phyloP scores from a whole-genome alignment of 2,329 filamentous ascomycete species.

The Piedraia hortae region DNA sequence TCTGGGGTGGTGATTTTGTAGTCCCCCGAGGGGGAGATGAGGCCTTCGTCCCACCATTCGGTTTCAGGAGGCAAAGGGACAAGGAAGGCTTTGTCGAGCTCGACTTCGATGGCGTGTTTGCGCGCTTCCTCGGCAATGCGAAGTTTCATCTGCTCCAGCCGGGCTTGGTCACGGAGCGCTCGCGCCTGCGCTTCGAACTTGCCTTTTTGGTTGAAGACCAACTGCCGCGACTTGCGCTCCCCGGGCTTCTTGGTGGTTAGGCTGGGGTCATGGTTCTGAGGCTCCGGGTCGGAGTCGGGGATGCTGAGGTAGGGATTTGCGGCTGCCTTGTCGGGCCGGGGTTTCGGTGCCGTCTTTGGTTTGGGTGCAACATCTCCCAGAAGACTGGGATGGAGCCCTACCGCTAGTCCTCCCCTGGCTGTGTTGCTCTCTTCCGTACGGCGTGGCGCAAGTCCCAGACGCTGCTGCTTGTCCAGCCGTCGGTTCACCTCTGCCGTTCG shows the following conservation, averaged over 20 bases:
- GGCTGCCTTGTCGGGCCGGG: conserved; percentile 27
- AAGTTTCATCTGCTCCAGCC: conserved; percentile 82
- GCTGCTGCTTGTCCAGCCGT: not conserved
- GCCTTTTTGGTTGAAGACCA: conserved; percentile 82
- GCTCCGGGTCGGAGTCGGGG: conserved; percentile 12
- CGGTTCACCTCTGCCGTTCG: conserved; percentile 6
- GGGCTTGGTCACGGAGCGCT: conserved; percentile 61
- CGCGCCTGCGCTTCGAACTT: conserved; percentile 93
- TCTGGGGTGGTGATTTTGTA: conserved; percentile 47
- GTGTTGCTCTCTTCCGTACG: conserved; percentile 21
- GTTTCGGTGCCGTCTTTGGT: conserved; percentile 20
- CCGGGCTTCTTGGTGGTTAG: conserved; percentile 39
- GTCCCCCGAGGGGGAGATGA: conserved; percentile 32
- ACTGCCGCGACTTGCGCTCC: conserved; percentile 44
- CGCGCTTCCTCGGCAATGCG: conserved; percentile 66
- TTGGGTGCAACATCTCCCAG: conserved; percentile 19
- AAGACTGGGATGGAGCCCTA: conserved; percentile 52
- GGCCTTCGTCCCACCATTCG: conserved; percentile 93
- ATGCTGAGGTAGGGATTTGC: conserved; percentile 13
- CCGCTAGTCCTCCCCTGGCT: conserved; percentile 41
- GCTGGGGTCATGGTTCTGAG: conserved; percentile 16
- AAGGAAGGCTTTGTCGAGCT: conserved; percentile 70
- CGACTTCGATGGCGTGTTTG: conserved; percentile 83
- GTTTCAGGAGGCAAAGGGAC: conserved; percentile 62
- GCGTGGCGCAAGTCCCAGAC: conserved; percentile 13